Conservation (phyloP, 2,329 filamentous ascomycete genomes). For the Diaporthe destruens region DNA sequence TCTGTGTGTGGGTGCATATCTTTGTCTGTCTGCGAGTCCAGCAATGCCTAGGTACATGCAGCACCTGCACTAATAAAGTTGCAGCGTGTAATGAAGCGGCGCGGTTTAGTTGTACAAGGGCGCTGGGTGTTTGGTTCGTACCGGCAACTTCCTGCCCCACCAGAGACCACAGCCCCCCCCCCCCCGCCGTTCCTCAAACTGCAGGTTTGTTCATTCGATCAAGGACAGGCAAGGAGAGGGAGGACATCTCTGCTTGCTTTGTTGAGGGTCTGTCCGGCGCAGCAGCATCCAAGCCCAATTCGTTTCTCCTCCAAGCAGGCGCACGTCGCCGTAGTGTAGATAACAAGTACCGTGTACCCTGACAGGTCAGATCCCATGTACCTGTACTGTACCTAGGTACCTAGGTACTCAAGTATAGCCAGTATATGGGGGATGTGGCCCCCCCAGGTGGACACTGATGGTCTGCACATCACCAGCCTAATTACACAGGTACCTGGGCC, state of each 20-base stretch:
- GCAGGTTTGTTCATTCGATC: background rate
- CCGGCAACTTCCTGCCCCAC: constrained; percentile 33
- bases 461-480: constrained; percentile 22
- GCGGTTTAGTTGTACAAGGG: background rate
- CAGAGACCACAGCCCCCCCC: background rate
- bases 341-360: constrained; percentile 8
- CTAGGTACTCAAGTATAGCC: background rate
- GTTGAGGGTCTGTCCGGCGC: constrained; percentile 12
- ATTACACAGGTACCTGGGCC: constrained; percentile 19
- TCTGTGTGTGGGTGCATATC: background rate
- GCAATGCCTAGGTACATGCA: too few species aligned
- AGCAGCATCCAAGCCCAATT: constrained; percentile 9
- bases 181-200: background rate
- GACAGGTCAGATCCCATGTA: background rate
- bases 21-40: background rate
- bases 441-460: constrained; percentile 7
- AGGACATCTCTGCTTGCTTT: constrained; percentile 8
- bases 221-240: background rate
- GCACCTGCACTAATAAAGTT: too few species aligned
- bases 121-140: constrained; percentile 4
- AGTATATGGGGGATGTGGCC: background rate
- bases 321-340: background rate
- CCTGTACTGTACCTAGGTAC: background rate
- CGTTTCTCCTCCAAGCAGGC: background rate
- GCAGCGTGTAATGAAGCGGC: background rate